A percentile compares a stretch with the other conserved stretches of the same genome.
Evolutionary conservation across 768 basidiomycete species (phyloP).

Genomic region (Tylopilus plumbeoviolaceoides): DNA sequence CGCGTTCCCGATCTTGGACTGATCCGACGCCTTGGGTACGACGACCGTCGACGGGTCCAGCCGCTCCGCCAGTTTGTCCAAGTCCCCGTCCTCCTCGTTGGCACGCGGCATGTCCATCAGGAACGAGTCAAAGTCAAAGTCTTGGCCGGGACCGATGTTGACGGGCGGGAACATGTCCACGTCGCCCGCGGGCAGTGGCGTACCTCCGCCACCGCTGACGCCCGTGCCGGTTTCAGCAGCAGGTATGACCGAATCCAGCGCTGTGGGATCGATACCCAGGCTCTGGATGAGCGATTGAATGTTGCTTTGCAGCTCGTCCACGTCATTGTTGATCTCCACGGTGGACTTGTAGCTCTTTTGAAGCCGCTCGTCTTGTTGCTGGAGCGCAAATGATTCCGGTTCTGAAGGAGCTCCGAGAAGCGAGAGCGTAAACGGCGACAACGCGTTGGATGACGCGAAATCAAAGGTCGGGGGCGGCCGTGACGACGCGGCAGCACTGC

Average conservation of each 20-base stretch:
- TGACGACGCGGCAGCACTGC: too few species aligned
- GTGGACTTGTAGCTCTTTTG: constrained; percentile 58
- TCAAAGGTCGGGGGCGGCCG: too few species aligned
- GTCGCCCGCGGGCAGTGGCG: constrained; percentile 1
- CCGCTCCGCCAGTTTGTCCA: constrained; percentile 34
- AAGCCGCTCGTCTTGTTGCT: constrained; percentile 38
- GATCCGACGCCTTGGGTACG: constrained; percentile 24
- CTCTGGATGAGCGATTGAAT: constrained; percentile 70
- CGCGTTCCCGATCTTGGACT: constrained; percentile 28
- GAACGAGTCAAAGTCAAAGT: constrained; percentile 40
- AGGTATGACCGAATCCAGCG: constrained; percentile 19
- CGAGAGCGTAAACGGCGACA: too few species aligned
- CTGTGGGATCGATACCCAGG: constrained; percentile 57
- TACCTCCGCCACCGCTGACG: constrained; percentile 2
- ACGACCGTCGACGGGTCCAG: constrained; percentile 32
- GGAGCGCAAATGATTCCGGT: too few species aligned
- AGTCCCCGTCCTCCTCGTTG: constrained; percentile 25
- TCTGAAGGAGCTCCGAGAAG: too few species aligned
- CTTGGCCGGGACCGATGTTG: constrained; percentile 6
- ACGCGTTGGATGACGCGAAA: too few species aligned
- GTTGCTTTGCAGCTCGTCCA: constrained; percentile 62
- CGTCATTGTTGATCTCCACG: constrained; percentile 65
- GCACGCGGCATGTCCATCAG: constrained; percentile 36
- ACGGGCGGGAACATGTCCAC: constrained; percentile 20
- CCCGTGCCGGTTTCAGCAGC: constrained; percentile 9